These are phyloP conservation scores for Priceomyces fermenticarens DNA, from an alignment of 805 yeast genomes.

Conservation along the genomic window DNA sequence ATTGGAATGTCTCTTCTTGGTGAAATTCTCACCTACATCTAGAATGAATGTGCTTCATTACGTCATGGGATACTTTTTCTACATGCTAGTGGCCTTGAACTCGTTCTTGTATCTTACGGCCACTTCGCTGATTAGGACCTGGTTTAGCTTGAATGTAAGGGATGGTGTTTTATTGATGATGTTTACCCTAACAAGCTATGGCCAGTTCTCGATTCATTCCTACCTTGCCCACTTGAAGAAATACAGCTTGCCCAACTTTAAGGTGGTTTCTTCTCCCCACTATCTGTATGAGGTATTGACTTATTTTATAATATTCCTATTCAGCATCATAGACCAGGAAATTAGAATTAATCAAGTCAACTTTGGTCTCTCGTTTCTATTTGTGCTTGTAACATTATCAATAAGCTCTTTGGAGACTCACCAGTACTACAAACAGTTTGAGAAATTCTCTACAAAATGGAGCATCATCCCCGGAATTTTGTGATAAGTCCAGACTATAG, in stretches of 20 bases:
- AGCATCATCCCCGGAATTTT: slow-evolving; percentile 37
- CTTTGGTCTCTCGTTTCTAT: slow-evolving; percentile 20
- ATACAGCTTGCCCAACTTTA: slow-evolving; percentile 52
- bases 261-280: slow-evolving; percentile 59
- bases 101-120: slow-evolving; percentile 18
- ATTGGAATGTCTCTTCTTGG: slow-evolving; percentile 51
- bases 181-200: slow-evolving; percentile 48
- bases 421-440: slow-evolving; percentile 41
- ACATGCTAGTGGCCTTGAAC: slow-evolving; percentile 45
- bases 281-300: slow-evolving; percentile 64
- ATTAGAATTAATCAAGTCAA: slow-evolving; percentile 17
- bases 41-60: slow-evolving; percentile 68
- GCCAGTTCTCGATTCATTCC: slow-evolving; percentile 52
- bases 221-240: slow-evolving; percentile 49
- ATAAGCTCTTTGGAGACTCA: slow-evolving; percentile 55
- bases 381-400: slow-evolving; percentile 47
- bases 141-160: slow-evolving; percentile 12
- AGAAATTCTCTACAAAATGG: slow-evolving; percentile 25
- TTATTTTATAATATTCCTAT: slow-evolving; percentile 38
- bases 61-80: slow-evolving; percentile 60
- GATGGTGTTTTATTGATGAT: slow-evolving; percentile 30
- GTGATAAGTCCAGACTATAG: too few relatives aligned
- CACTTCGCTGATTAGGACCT: slow-evolving; percentile 6
- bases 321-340: slow-evolving; percentile 13
- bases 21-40: slow-evolving; percentile 45